Percentiles rank a stretch among this genome's conserved stretches.
Conservation (phyloP, 2,329 filamentous ascomycete species). For the Allantophomopsis lycopodina region DNA sequence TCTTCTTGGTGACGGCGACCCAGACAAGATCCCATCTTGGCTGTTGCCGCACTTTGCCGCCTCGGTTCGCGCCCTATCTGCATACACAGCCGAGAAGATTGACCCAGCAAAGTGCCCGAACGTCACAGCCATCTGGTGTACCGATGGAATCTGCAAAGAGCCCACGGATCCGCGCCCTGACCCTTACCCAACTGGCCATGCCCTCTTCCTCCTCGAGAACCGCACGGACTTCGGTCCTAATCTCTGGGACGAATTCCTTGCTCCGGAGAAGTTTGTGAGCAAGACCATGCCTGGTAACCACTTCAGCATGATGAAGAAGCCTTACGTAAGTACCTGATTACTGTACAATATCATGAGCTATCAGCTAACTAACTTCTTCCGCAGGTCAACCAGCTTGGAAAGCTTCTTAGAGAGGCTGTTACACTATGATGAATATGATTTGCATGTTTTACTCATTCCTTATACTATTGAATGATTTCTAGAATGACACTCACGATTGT, state of each 20-base stretch:
- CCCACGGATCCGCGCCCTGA: constrained; percentile 51
- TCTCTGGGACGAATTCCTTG: constrained; percentile 54
- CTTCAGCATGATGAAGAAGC: constrained; percentile 64
- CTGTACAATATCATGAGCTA: neutral
- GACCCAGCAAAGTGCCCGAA: constrained; percentile 43
- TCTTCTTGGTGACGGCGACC: constrained; percentile 48
- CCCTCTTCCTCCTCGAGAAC: constrained; percentile 60
- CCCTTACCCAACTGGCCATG: constrained; percentile 43
- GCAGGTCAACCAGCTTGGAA: constrained; percentile 2
- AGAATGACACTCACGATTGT: too few relatives aligned
- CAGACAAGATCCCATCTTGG: constrained; percentile 56
- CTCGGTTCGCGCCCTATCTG: constrained; percentile 52
- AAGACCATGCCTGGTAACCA: constrained; percentile 60
- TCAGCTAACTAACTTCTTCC: neutral
- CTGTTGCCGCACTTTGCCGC: constrained; percentile 60
- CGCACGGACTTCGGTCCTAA: constrained; percentile 58
- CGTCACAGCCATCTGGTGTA: constrained; percentile 56
- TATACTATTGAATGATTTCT: too few relatives aligned
- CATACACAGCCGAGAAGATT: constrained; percentile 53
- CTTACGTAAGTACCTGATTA: constrained; percentile 22
- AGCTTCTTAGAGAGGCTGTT: constrained; percentile 2
- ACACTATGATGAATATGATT: too few relatives aligned
- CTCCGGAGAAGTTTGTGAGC: constrained; percentile 44
- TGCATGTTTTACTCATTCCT: too few relatives aligned
- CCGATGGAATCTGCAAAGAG: constrained; percentile 57